Base-by-base conservation (phyloP, 176 grass and related monocot species). In the Themeda triandra region DNA sequence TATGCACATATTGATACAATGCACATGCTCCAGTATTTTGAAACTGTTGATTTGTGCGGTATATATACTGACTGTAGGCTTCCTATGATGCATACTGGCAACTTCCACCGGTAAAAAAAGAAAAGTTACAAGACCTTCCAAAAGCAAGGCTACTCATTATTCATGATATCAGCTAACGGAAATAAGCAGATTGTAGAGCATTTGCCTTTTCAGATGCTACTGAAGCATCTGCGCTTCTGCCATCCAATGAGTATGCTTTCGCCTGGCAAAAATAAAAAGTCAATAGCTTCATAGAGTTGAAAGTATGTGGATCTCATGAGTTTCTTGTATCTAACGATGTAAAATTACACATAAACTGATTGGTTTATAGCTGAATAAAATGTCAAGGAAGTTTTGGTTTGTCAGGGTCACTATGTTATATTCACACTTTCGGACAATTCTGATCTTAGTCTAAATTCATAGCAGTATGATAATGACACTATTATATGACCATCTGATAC, bases 211-310 rank as follows among this genome's bases (percentile, higher is more conserved):
- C 78, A 0, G 83, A 76, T 76, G 87, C 89, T 25, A 72, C 56
- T 0, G 51, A 77, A 82, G 89, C 89, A 76, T 91, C 81, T 23
- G 29, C 25, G 2, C 8, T 33, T 70, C 79, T 83, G 69, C 92
- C 92, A 30, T 85, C 87, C 60, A 75, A 31, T 12, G 81, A 35
- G 66, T 89, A 89, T 27, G 89, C 84, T 77, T 89, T 89, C 53
- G 46, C 92, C 92, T 92, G 82, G 81, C 29, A 29, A 70, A 69
- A 77, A 14, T 30, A 10, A 66, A 85, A 8, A 62, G 36, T 69
- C 13, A 30, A 40, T 77, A 30, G 29, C 28, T 70, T 19, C 6
- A 63, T 41, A 23, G 21, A 21, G 19, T 76, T 45, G 33, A 77
- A 69, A 65, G 45, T 35, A 19, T 3, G 25, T 32, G 28, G 69